Percentiles rank a stretch among this genome's conserved stretches.
These are phyloP conservation scores for Septoria linicola DNA, from an alignment of 2,329 filamentous ascomycete species.

Conservation along the genomic window DNA sequence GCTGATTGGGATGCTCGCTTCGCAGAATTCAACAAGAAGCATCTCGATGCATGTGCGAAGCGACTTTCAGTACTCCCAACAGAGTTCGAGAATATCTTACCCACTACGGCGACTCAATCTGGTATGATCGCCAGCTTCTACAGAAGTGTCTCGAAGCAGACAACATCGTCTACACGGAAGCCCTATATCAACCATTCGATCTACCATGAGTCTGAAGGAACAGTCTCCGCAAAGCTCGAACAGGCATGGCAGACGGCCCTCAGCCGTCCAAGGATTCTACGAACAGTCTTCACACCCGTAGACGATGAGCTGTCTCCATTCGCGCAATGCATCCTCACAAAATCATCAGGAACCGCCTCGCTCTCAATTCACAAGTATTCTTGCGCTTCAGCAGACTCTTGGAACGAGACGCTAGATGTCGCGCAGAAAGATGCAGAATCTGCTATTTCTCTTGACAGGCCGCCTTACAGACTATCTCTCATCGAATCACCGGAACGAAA, in stretches of 20 bases:
- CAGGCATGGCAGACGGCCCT: constrained; percentile 6
- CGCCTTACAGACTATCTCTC: constrained; percentile 4
- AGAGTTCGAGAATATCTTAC: constrained; percentile 44
- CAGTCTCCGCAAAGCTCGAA: background rate
- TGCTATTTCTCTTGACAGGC: constrained; percentile 13
- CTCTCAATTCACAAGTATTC: background rate
- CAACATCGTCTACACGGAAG: constrained; percentile 11
- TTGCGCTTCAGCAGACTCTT: background rate
- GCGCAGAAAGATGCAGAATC: constrained; percentile 9
- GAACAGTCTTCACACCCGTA: constrained; percentile 11
- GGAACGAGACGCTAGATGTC: constrained; percentile 1
- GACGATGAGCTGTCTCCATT: constrained; percentile 21
- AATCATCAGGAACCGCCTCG: background rate
- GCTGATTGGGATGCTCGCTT: constrained; percentile 4
- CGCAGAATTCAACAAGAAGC: constrained; percentile 8
- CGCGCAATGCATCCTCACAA: constrained; percentile 12
- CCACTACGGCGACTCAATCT: constrained; percentile 70
- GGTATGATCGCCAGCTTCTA: constrained; percentile 75
- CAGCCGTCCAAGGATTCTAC: constrained; percentile 4
- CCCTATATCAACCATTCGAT: constrained; percentile 50
- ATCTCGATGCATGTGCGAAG: background rate
- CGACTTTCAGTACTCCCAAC: background rate
- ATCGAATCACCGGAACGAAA: constrained; percentile 3
- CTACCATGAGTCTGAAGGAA: constrained; percentile 51
- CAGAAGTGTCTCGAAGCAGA: constrained; percentile 58